Conservation (phyloP, 495 filamentous ascomycete genomes). For the Extremus antarcticus region DNA sequence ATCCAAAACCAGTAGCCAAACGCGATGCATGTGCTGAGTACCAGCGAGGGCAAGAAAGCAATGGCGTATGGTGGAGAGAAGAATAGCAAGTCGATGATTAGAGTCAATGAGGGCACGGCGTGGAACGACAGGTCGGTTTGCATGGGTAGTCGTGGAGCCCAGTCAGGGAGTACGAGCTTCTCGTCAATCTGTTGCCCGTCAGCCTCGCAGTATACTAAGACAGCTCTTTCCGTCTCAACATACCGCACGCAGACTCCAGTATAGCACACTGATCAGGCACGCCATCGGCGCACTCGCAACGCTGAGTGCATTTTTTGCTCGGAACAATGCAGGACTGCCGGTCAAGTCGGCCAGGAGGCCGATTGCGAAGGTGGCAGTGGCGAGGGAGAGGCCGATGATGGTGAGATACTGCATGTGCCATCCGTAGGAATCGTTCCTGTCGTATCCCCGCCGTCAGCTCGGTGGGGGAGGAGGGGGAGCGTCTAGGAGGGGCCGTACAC, state of each 20-base stretch:
- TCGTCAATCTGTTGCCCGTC: slow-evolving; percentile 69
- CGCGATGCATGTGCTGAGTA: slow-evolving; percentile 52
- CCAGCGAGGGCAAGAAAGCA: slow-evolving; percentile 46
- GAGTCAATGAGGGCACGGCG: slow-evolving; percentile 58
- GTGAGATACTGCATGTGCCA: slow-evolving; percentile 81
- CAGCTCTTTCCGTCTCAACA: background rate
- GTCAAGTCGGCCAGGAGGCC: slow-evolving; percentile 70
- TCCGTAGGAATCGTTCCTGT: slow-evolving; percentile 59
- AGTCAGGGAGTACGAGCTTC: slow-evolving; percentile 44
- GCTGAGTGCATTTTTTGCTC: slow-evolving; percentile 61
- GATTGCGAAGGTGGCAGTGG: slow-evolving; percentile 55
- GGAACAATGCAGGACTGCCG: slow-evolving; percentile 52
- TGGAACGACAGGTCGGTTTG: slow-evolving; percentile 66
- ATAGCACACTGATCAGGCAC: slow-evolving; percentile 72
- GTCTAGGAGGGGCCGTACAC: slow-evolving; percentile 26
- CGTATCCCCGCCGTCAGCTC: slow-evolving; percentile 11
- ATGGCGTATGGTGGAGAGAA: slow-evolving; percentile 76
- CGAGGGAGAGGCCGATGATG: slow-evolving; percentile 64
- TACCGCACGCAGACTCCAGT: slow-evolving; percentile 58
- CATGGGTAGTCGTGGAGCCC: slow-evolving; percentile 21
- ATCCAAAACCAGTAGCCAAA: slow-evolving; percentile 83
- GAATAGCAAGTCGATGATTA: slow-evolving; percentile 61
- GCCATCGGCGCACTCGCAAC: slow-evolving; percentile 68
- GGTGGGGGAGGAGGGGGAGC: background rate
- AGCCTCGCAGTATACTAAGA: no score